phyloP scores from a whole-genome alignment of 768 basidiomycete genomes.

The Gloeophyllum trabeum region DNA sequence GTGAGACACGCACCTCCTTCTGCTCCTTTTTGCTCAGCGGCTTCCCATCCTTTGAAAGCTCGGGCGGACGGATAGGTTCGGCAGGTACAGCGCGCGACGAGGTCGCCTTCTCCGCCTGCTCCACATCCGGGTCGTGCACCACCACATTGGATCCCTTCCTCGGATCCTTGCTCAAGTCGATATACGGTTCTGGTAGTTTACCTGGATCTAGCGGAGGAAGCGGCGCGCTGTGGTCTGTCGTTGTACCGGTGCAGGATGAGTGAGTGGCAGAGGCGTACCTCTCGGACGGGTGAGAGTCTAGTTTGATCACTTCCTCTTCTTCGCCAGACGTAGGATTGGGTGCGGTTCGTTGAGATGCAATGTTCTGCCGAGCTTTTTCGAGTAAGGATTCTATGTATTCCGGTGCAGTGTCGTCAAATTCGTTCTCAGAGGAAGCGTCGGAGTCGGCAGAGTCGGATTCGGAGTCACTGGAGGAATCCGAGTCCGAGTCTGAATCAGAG shows the following conservation, averaged over 20 bases:
- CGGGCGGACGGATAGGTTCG: constrained; percentile 51
- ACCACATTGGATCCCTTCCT: neutral
- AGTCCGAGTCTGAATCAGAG: constrained; percentile 24
- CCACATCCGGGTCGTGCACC: constrained; percentile 52
- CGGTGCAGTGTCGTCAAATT: constrained; percentile 36
- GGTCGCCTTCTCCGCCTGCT: constrained; percentile 38
- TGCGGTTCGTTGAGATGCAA: constrained; percentile 9
- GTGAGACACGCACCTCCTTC: constrained; percentile 44
- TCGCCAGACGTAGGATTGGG: constrained; percentile 8
- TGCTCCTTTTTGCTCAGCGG: constrained; percentile 61
- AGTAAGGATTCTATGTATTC: constrained; percentile 56
- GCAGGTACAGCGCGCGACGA: constrained; percentile 38
- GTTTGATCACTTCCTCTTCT: constrained; percentile 45
- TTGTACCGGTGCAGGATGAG: too few species aligned
- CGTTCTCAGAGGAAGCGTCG: constrained; percentile 9
- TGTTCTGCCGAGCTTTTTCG: constrained; percentile 47
- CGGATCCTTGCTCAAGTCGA: constrained; percentile 25
- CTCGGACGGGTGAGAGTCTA: too few species aligned
- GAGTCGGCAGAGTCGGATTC: constrained; percentile 17
- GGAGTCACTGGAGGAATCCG: constrained; percentile 21
- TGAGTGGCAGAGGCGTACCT: too few species aligned
- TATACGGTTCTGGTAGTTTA: constrained; percentile 50
- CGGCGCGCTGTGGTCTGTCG: constrained; percentile 30
- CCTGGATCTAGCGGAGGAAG: constrained; percentile 62
- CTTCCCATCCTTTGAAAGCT: constrained; percentile 49